phyloP scores from a whole-genome alignment of 139 green algal genomes.

The Ettlia oleoabundans region DNA sequence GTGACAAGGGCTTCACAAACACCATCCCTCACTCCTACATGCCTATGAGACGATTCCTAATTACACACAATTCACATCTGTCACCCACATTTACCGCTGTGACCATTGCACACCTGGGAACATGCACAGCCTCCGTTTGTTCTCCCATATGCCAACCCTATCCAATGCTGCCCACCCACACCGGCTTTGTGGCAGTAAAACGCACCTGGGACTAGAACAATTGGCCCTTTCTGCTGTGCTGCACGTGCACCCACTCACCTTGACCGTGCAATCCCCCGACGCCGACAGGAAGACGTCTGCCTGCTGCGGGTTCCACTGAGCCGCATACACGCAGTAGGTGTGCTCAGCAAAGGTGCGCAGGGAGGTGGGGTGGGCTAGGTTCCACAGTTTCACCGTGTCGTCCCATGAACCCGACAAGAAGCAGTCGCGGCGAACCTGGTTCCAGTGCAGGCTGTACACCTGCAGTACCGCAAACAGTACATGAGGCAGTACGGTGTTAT shows the following conservation, averaged over 20 bases:
- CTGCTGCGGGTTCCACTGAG: constrained; percentile 82
- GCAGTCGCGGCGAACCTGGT: constrained; percentile 80
- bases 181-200: too few species aligned
- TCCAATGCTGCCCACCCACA: neutral
- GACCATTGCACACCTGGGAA: too few species aligned
- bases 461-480: constrained; percentile 24
- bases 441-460: constrained; percentile 90
- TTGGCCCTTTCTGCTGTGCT: too few species aligned
- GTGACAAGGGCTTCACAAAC: too few species aligned
- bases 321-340: constrained; percentile 98
- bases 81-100: too few species aligned
- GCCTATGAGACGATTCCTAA: too few species aligned
- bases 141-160: neutral
- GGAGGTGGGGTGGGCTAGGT: constrained; percentile 38
- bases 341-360: constrained; percentile 87
- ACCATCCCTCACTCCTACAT: too few species aligned
- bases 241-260: constrained; percentile 57
- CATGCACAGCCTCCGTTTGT: too few species aligned
- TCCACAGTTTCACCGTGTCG: constrained; percentile 81
- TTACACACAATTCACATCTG: neutral
- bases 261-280: constrained; percentile 84
- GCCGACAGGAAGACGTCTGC: constrained; percentile 85
- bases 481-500: neutral
- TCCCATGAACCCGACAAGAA: constrained; percentile 96
- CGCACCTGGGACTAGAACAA: too few species aligned